Conservation (phyloP, 208 protist genomes). For the Spongospora subterranea region DNA sequence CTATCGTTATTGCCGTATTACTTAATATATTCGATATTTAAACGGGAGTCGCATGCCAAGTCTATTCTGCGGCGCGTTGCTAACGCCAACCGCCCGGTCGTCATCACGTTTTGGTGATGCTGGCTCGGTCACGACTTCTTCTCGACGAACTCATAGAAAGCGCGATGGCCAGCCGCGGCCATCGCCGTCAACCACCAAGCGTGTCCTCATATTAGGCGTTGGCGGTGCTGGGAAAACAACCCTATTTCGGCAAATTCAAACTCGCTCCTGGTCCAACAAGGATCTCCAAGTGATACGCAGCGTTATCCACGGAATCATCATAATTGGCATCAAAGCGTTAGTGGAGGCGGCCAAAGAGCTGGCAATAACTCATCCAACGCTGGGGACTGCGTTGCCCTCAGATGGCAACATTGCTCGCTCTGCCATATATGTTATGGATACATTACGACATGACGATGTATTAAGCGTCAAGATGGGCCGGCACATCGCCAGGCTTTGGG, state of each 20-base stretch:
- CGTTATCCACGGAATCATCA: neutral
- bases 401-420: neutral
- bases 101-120: no score
- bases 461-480: neutral
- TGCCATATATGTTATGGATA: neutral
- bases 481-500: slow-evolving; percentile 47
- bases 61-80: no score
- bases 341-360: neutral
- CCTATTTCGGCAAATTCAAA: neutral
- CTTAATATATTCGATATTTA: no score
- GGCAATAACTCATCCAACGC: neutral
- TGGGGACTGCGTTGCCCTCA: neutral
- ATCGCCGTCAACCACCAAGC: neutral
- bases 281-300: neutral
- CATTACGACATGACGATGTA: neutral
- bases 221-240: slow-evolving; percentile 33
- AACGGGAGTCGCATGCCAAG: no score
- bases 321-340: neutral
- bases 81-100: no score
- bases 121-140: no score
- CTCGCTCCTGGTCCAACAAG: neutral
- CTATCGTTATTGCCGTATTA: no score
- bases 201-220: neutral
- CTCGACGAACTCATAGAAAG: no score
- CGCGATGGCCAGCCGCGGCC: neutral